phyloP scores from a whole-genome alignment of 2,329 filamentous ascomycete genomes.

The Fusarium sp. region DNA sequence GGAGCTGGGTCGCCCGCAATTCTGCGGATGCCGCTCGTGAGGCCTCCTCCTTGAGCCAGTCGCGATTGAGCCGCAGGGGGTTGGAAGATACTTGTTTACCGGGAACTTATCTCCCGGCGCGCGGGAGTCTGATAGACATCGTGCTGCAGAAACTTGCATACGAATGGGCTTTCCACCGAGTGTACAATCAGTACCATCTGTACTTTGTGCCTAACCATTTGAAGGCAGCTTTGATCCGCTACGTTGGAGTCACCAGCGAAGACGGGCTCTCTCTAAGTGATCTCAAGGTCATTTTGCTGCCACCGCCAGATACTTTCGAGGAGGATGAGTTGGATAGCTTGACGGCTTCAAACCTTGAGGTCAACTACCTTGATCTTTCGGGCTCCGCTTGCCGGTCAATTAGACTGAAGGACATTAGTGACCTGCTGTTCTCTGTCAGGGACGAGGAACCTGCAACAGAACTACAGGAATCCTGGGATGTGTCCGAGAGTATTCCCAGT shows the following conservation, averaged over 20 bases:
- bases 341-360: slow-evolving; percentile 50
- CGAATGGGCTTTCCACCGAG: slow-evolving; percentile 69
- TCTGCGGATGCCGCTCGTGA: slow-evolving; percentile 30
- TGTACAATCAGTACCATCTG: slow-evolving; percentile 71
- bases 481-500: slow-evolving; percentile 52
- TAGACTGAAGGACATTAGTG: slow-evolving; percentile 65
- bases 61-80: slow-evolving; percentile 38
- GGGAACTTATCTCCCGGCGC: slow-evolving; percentile 60
- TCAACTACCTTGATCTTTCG: slow-evolving; percentile 69
- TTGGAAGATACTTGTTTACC: slow-evolving; percentile 57
- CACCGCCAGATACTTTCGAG: slow-evolving; percentile 49
- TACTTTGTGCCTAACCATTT: slow-evolving; percentile 69
- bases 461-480: slow-evolving; percentile 70
- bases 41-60: slow-evolving; percentile 38
- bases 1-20: slow-evolving; percentile 65
- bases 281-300: slow-evolving; percentile 63
- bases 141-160: slow-evolving; percentile 65
- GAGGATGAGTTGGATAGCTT: slow-evolving; percentile 49
- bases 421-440: slow-evolving; percentile 64
- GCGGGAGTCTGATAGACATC: slow-evolving; percentile 66
- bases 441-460: slow-evolving; percentile 41
- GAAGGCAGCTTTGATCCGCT: slow-evolving; percentile 66
- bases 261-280: slow-evolving; percentile 66
- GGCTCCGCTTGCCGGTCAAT: slow-evolving; percentile 66
- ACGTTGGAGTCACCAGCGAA: slow-evolving; percentile 62